A percentile compares a stretch with the other conserved stretches of the same genome.
Evolutionary conservation across 139 green algal genomes (phyloP).

Genomic region (Asterochloris erici): DNA sequence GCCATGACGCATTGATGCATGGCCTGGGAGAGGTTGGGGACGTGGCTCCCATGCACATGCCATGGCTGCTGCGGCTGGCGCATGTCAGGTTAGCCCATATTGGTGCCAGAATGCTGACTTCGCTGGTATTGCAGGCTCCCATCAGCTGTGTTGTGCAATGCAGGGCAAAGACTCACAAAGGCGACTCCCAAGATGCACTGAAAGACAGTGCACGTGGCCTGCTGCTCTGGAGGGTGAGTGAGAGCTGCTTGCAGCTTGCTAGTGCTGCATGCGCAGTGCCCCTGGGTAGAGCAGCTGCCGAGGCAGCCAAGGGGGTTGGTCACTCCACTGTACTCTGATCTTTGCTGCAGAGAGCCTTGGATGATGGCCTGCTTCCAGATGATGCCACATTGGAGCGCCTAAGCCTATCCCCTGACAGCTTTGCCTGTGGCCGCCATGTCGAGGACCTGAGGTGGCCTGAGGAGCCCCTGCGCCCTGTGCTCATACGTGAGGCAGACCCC

Average conservation of each 20-base stretch:
- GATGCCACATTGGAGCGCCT: constrained; percentile 63
- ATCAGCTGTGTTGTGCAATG: neutral
- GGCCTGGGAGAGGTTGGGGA: constrained; percentile 72
- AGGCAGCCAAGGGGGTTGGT: neutral
- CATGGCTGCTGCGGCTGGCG: constrained; percentile 70
- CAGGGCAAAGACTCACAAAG: constrained; percentile 18
- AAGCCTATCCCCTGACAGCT: constrained; percentile 27
- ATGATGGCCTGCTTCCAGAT: constrained; percentile 74
- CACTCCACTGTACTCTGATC: neutral
- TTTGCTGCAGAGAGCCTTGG: constrained; percentile 39
- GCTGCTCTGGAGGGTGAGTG: constrained; percentile 44
- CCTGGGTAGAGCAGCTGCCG: neutral
- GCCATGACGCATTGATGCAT: constrained; percentile 44
- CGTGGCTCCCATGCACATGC: constrained; percentile 58
- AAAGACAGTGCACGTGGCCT: constrained; percentile 46
- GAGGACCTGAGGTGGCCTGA: constrained; percentile 60
- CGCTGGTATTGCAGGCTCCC: neutral
- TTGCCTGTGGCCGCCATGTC: constrained; percentile 18
- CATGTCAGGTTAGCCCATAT: constrained; percentile 45
- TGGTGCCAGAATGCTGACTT: neutral
- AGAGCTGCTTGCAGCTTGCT: neutral
- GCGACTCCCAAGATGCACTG: constrained; percentile 46
- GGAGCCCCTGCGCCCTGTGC: constrained; percentile 61
- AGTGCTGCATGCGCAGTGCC: neutral
- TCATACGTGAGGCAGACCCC: constrained; percentile 44